Evolutionary conservation across 2,329 filamentous ascomycete species (phyloP).

Genomic region (Microsporum canis): DNA sequence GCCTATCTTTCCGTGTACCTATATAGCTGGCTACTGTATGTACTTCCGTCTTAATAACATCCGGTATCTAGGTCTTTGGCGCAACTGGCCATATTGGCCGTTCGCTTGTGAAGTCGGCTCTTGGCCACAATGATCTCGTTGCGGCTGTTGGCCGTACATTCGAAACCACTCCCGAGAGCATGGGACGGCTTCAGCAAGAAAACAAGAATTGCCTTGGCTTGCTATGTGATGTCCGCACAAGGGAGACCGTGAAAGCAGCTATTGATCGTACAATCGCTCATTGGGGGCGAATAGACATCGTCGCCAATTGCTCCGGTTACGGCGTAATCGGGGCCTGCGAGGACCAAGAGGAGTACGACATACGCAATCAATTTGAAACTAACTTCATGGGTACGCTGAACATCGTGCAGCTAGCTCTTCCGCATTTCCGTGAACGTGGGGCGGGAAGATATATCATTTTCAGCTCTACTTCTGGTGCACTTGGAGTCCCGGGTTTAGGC

Average conservation of each 20-base stretch:
- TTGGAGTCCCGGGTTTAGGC: slow-evolving; percentile 86
- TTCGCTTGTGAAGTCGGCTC: slow-evolving; percentile 70
- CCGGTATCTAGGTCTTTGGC: slow-evolving; percentile 62
- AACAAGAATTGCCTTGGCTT: slow-evolving; percentile 53
- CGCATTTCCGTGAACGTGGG: slow-evolving; percentile 69
- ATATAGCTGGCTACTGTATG: not conserved
- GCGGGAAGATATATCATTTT: slow-evolving; percentile 85
- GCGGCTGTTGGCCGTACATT: slow-evolving; percentile 73
- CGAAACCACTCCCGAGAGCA: slow-evolving; percentile 61
- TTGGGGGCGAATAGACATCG: slow-evolving; percentile 75
- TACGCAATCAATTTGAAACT: slow-evolving; percentile 92
- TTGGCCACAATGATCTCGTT: slow-evolving; percentile 72
- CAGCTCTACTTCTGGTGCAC: slow-evolving; percentile 77
- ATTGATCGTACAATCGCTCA: slow-evolving; percentile 58
- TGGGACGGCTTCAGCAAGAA: slow-evolving; percentile 58
- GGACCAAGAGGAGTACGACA: slow-evolving; percentile 89
- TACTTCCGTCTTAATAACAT: not conserved
- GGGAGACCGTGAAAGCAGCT: slow-evolving; percentile 62
- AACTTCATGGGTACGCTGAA: slow-evolving; percentile 95
- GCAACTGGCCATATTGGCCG: slow-evolving; percentile 96
- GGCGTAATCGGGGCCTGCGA: slow-evolving; percentile 92
- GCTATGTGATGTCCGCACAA: slow-evolving; percentile 81
- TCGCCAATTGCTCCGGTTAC: slow-evolving; percentile 90
- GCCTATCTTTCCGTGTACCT: not conserved
- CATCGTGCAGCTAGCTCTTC: slow-evolving; percentile 79